Percentiles rank a stretch among this genome's conserved stretches.
Conservation (phyloP, 352 stramenopile species). For the Phytophthora pluvialis region DNA sequence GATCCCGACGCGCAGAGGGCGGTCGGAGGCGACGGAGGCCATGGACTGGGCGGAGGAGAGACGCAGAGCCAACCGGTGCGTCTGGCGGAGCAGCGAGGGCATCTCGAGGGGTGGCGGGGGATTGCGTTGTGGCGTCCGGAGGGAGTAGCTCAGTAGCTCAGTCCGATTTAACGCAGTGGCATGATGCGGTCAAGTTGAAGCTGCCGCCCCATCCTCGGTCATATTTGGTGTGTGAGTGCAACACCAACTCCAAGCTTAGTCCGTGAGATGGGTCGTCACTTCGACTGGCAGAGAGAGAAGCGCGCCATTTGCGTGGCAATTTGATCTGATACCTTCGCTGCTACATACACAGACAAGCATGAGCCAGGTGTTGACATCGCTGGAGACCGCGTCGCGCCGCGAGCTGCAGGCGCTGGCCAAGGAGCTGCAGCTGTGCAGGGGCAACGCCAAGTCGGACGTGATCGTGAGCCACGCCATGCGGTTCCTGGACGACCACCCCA, state of each 20-base stretch:
- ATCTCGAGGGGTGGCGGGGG: slow-evolving; percentile 2
- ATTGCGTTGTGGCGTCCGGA: slow-evolving; percentile 11
- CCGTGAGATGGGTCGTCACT: background rate
- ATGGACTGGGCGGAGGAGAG: slow-evolving; percentile 23
- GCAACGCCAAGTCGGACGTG: slow-evolving; percentile 74
- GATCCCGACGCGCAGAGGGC: slow-evolving; percentile 64
- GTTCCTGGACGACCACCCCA: slow-evolving; percentile 47
- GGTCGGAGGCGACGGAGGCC: slow-evolving; percentile 15
- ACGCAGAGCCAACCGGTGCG: slow-evolving; percentile 6
- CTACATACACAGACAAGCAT: slow-evolving; percentile 20
- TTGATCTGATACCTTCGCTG: slow-evolving; percentile 17
- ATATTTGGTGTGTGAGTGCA: slow-evolving; percentile 24
- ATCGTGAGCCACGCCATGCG: slow-evolving; percentile 55
- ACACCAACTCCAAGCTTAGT: slow-evolving; percentile 14
- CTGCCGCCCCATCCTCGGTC: slow-evolving; percentile 8
- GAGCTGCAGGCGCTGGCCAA: slow-evolving; percentile 72
- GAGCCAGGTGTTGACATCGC: slow-evolving; percentile 30
- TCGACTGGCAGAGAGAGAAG: slow-evolving; percentile 35
- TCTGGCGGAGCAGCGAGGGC: slow-evolving; percentile 13
- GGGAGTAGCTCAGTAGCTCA: no score
- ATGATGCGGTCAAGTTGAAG: slow-evolving; percentile 31
- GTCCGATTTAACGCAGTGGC: no score
- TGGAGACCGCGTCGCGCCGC: slow-evolving; percentile 56
- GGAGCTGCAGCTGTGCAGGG: slow-evolving; percentile 67
- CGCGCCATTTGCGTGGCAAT: slow-evolving; percentile 21